Evolutionary conservation across 1,284 basidiomycete species (phyloP), one percentile per base, ranked within the genome.

Genomic region (Cutaneotrichosporon dermatis): DNA sequence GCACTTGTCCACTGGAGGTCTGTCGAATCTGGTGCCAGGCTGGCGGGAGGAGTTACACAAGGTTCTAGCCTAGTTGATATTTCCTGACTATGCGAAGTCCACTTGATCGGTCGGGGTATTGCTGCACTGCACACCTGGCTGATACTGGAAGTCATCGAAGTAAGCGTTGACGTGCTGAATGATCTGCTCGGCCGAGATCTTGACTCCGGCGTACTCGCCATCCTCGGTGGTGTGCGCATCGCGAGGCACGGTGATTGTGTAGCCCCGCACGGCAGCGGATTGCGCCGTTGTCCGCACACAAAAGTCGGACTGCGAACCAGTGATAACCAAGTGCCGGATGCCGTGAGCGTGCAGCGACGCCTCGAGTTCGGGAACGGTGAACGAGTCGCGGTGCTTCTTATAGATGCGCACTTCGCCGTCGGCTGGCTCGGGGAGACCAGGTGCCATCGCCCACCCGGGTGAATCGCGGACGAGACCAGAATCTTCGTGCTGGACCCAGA

Each of bases 161-260:
- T 51, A 51, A 3, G 34, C 35, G 35, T 51, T 51, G 12, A 15
- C 16, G 35, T 51, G 49, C 13, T 51, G 49, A 8, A 51, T 34
- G 9, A 51, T 51, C 35, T 39, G 49, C 49, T 39, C 12, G 1
- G 49, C 49, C 13, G 49, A 8, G n/a, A 51, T 51, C 49, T 51
- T 39, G 35, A 34, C 34, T 34, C 49, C 49, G 36, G 5, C 35
- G 16, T 37, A 51, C 49, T 51, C 49, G 35, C 33, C 4, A 15
- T 58, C 57, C 37, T 49, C 51, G 11, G 57, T 58, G 6, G 57
- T 58, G 46, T 58, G 57, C 39, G 57, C 57, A 45, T 58, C 57
- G 6, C 15, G 13, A 11, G 40, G 35, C 15, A 58, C 44, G 1
- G 57, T 58, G 15, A 54, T 35, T 4, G 13, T 16, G 35, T 42